Conservation (phyloP, 2,329 filamentous ascomycete species). For the Xylariaceae sp. region DNA sequence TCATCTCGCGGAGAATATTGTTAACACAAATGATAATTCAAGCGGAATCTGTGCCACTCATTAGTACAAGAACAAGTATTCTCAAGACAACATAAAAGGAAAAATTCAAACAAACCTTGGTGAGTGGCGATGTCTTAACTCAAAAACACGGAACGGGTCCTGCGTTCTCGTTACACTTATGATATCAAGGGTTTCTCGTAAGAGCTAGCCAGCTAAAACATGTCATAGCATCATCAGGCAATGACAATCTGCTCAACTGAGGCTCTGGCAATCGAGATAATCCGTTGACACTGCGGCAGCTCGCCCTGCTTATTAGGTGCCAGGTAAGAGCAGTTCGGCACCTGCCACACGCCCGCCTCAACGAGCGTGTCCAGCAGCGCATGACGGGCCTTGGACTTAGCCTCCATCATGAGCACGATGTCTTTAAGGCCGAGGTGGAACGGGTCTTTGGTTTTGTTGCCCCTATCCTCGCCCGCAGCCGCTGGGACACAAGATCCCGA, state of each 20-base stretch:
- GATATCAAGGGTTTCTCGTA: too few species aligned
- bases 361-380: constrained; percentile 45
- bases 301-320: constrained; percentile 31
- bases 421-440: constrained; percentile 50
- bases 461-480: not conserved
- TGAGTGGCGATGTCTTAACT: too few species aligned
- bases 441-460: constrained; percentile 17
- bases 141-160: too few species aligned
- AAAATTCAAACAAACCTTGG: too few species aligned
- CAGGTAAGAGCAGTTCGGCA: constrained; percentile 22
- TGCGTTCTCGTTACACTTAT: too few species aligned
- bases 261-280: constrained; percentile 51
- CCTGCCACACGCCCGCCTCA: constrained; percentile 35
- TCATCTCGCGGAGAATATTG: too few species aligned
- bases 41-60: too few species aligned
- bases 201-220: too few species aligned
- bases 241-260: constrained; percentile 55
- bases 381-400: constrained; percentile 46
- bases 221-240: too few species aligned
- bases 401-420: constrained; percentile 51
- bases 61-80: too few species aligned
- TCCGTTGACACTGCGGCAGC: constrained; percentile 44
- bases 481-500: constrained; percentile 13
- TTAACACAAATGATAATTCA: too few species aligned
- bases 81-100: too few species aligned